These are phyloP conservation scores for Magnaporthiopsis rhizophila DNA, from an alignment of 2,329 filamentous ascomycete genomes.

Conservation along the genomic window DNA sequence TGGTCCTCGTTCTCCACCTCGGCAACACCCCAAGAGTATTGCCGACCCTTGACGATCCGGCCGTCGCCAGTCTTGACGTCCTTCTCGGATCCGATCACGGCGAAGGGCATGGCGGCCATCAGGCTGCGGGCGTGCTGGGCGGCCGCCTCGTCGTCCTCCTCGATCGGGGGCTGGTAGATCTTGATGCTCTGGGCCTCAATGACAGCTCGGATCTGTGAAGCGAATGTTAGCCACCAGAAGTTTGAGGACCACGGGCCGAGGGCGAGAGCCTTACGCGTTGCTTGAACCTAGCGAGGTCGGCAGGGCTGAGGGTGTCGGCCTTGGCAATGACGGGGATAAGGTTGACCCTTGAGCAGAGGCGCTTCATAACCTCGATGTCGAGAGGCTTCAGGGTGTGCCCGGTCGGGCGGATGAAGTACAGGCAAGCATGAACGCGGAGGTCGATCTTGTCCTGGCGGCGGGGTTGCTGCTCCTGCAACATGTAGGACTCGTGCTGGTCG, in stretches of 20 bases:
- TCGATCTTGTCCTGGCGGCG: conserved; percentile 98
- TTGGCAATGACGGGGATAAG: conserved; percentile 97
- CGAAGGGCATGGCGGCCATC: conserved; percentile 96
- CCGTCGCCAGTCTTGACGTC: conserved; percentile 95
- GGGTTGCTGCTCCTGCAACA: conserved; percentile 99
- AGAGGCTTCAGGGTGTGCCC: conserved; percentile 97
- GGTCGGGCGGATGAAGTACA: conserved; percentile 98
- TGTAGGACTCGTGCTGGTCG: conserved; percentile 99
- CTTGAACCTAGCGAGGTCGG: conserved; percentile 91
- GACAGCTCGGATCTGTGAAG: conserved; percentile 72
- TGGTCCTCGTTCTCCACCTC: conserved; percentile 99
- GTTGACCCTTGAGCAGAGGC: conserved; percentile 95
- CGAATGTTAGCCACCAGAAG: not conserved
- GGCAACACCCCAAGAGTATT: conserved; percentile 98
- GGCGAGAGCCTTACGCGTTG: conserved; percentile 58
- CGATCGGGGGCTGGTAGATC: conserved; percentile 95
- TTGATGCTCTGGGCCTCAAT: conserved; percentile 99
- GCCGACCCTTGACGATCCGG: conserved; percentile 95
- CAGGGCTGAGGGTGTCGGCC: conserved; percentile 92
- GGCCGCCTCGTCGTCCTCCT: conserved; percentile 96
- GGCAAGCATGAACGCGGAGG: conserved; percentile 92
- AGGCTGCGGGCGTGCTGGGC: conserved; percentile 90
- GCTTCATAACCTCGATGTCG: conserved; percentile 99
- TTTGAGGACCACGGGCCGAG: not conserved
- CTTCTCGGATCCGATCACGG: conserved; percentile 98